Evolutionary conservation across 176 grass and related monocot species (phyloP), one percentile per base, ranked within the genome.

Genomic region (Rhipidocladum racemiflorum): DNA sequence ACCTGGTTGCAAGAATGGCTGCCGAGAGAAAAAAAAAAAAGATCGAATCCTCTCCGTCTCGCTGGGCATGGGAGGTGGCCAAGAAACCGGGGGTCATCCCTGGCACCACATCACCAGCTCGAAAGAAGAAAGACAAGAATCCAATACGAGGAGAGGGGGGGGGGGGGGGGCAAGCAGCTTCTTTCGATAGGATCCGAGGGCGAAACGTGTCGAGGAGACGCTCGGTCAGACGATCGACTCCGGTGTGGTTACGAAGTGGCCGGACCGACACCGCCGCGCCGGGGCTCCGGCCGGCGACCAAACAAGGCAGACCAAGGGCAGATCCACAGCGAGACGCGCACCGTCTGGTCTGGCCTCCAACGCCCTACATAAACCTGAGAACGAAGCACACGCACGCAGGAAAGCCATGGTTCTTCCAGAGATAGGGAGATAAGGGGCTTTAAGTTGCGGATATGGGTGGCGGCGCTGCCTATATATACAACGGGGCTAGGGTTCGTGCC

Each of bases 151-250:
- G 16, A 15, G 4, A 3, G 32, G 32, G 30, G 20, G 7, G 5
- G 66, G 4, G 32, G 32, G 32, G 30, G 20, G 7, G 5, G 66
- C 32, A 16, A 25, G 25, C 7, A 40, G 30, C 55, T 5, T 1
- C 9, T 6, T 4, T 30, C 12, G 23, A 0, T 0, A 3, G 35
- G 54, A 72, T 55, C 4, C 0, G 21, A 1, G 1, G 0, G 9
- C 5, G 27, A 30, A 83, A 87, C 62, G 85, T 88, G 87, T 84
- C 67, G 32, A 66, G 23, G 79, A 91, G 48, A 81, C 72, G 87
- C 85, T 94, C 85, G 85, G 89, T 91, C 94, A 91, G 94, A 63
- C 78, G 94, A 94, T 88, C 94, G 94, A 90, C 78, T 45, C 36
- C 57, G 49, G 9, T 0, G 51, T 9, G 20, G 6, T n/a, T 21